A percentile compares a stretch with the other conserved stretches of the same genome.
phyloP scores from a whole-genome alignment of 768 basidiomycete genomes.

The Mycena rosella region DNA sequence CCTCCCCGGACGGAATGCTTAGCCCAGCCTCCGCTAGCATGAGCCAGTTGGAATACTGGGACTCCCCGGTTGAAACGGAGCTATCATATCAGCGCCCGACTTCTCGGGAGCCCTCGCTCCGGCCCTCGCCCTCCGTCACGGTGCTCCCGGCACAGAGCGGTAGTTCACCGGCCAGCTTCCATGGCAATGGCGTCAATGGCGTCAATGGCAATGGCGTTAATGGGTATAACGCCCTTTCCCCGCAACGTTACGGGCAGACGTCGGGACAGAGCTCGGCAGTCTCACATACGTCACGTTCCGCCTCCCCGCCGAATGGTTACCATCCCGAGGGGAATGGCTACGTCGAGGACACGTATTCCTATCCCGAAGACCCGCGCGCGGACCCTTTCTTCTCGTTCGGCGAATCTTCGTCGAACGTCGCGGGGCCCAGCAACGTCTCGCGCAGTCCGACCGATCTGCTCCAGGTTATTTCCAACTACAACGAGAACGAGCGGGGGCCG shows the following conservation, averaged over 20 bases:
- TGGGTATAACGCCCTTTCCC: background rate
- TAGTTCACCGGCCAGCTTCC: background rate
- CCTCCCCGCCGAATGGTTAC: constrained; percentile 9
- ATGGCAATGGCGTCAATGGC: background rate
- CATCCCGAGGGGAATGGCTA: constrained; percentile 2
- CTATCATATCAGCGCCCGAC: constrained; percentile 8
- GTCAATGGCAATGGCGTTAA: no score
- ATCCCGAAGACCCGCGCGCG: constrained; percentile 24
- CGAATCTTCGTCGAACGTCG: constrained; percentile 31
- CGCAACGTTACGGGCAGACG: constrained; percentile 7
- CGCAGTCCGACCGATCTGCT: constrained; percentile 44
- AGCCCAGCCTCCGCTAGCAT: constrained; percentile 24
- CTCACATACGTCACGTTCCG: constrained; percentile 16
- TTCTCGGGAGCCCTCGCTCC: constrained; percentile 10
- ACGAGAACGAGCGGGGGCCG: constrained; percentile 45
- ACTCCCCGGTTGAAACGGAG: constrained; percentile 34
- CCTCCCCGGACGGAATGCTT: constrained; percentile 22
- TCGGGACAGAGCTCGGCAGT: constrained; percentile 1
- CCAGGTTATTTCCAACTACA: constrained; percentile 47
- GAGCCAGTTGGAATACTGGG: constrained; percentile 35
- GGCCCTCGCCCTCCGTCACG: constrained; percentile 2
- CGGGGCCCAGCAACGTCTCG: constrained; percentile 36
- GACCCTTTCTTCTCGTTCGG: constrained; percentile 38
- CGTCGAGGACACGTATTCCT: constrained; percentile 20
- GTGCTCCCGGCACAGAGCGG: constrained; percentile 13